Conservation (phyloP, 1,284 basidiomycete species). For the Ganoderma meredithae region DNA sequence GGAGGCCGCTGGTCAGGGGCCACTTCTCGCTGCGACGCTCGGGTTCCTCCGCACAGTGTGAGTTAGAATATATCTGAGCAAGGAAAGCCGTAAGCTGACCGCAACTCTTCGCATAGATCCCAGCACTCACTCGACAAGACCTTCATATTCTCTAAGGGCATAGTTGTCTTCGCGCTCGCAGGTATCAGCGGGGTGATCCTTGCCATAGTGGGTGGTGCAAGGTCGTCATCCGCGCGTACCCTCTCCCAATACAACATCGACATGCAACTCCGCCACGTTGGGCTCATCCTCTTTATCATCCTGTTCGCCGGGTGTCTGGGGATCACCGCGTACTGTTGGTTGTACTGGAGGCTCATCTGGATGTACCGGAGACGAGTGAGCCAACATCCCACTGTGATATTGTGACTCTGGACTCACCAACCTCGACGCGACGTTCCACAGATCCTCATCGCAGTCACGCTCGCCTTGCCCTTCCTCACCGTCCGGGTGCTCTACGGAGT, state of each 20-base stretch:
- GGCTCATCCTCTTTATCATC: conserved; percentile 56
- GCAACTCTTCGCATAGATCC: conserved; percentile 35
- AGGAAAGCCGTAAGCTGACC: neutral
- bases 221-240: conserved; percentile 16
- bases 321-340: conserved; percentile 56
- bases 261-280: conserved; percentile 53
- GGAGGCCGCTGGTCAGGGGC: conserved; percentile 61
- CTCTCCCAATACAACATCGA: conserved; percentile 24
- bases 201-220: conserved; percentile 55
- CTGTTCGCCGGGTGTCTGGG: conserved; percentile 54
- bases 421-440: neutral
- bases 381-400: neutral
- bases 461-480: conserved; percentile 64
- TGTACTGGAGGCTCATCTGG: conserved; percentile 53
- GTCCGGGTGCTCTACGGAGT: conserved; percentile 62
- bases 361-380: conserved; percentile 56
- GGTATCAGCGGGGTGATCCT: conserved; percentile 54
- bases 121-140: conserved; percentile 31
- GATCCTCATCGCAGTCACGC: conserved; percentile 60
- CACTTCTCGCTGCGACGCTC: conserved; percentile 60
- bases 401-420: neutral
- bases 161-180: conserved; percentile 51
- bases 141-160: conserved; percentile 31
- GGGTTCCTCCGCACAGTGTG: conserved; percentile 70
- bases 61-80: conserved; percentile 37